A percentile compares a stretch with the other conserved stretches of the same genome.
phyloP scores from a whole-genome alignment of 2,329 filamentous ascomycete species.

The Stemphylium beticola region DNA sequence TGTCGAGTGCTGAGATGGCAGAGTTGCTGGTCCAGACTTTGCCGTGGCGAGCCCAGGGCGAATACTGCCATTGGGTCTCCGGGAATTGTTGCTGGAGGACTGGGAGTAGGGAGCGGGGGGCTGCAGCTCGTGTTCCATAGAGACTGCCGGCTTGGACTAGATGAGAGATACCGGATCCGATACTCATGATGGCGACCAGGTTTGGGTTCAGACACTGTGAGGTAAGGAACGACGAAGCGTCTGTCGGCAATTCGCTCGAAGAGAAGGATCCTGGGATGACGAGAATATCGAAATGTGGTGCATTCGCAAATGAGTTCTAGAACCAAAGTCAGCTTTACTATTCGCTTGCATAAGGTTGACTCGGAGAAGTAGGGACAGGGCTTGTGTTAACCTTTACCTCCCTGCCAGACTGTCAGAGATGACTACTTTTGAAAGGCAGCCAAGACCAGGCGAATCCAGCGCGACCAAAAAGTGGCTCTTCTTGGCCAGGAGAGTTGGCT shows the following conservation, averaged over 20 bases:
- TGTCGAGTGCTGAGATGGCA: constrained; percentile 39
- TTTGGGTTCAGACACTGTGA: constrained; percentile 33
- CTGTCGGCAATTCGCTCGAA: constrained; percentile 23
- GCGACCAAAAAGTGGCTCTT: constrained; percentile 39
- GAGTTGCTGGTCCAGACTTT: constrained; percentile 45
- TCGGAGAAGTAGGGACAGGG: constrained; percentile 12
- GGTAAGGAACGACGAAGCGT: constrained; percentile 35
- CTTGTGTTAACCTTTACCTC: constrained; percentile 46
- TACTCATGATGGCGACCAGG: constrained; percentile 38
- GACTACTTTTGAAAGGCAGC: constrained; percentile 25
- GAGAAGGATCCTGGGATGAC: constrained; percentile 43
- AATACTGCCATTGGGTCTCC: constrained; percentile 37
- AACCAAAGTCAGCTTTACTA: constrained; percentile 21
- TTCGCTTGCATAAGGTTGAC: neutral
- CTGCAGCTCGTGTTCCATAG: constrained; percentile 35
- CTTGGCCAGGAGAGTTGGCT: constrained; percentile 34
- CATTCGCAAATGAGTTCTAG: constrained; percentile 44
- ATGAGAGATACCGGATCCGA: constrained; percentile 41
- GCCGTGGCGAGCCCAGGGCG: constrained; percentile 38
- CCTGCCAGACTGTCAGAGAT: constrained; percentile 45
- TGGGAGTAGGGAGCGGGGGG: constrained; percentile 33
- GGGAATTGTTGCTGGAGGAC: constrained; percentile 37
- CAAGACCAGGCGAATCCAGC: constrained; percentile 44
- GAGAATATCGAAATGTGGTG: constrained; percentile 46
- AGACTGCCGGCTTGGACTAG: constrained; percentile 38